These are phyloP conservation scores for Cutaneotrichosporon cutaneum DNA, from an alignment of 1,284 basidiomycete genomes.

Conservation along the genomic window DNA sequence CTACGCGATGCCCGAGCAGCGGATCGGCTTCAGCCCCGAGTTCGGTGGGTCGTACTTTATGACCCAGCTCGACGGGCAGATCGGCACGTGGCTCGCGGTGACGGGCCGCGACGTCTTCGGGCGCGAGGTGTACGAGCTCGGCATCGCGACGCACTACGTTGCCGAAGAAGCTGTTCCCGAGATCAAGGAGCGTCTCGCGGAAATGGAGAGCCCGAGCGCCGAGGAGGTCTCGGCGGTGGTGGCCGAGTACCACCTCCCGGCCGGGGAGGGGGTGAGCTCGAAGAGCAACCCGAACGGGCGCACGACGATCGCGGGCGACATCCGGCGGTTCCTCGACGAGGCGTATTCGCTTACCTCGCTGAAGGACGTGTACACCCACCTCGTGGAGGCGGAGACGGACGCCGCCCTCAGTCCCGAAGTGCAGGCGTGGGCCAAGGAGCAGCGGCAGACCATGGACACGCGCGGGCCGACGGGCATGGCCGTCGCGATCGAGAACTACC, in stretches of 20 bases:
- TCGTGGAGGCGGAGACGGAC: conserved; percentile 52
- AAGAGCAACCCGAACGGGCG: conserved; percentile 60
- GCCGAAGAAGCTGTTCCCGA: conserved; percentile 69
- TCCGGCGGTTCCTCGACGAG: conserved; percentile 70
- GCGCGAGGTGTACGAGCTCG: conserved; percentile 78
- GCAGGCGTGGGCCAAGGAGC: conserved; percentile 68
- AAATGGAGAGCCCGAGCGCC: conserved; percentile 33
- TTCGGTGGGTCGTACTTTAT: conserved; percentile 90
- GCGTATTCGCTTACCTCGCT: conserved; percentile 65
- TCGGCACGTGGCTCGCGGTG: conserved; percentile 89
- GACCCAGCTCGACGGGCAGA: conserved; percentile 80
- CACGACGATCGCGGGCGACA: conserved; percentile 61
- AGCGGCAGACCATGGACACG: conserved; percentile 61
- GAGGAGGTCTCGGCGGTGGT: conserved; percentile 31
- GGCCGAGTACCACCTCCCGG: conserved; percentile 43
- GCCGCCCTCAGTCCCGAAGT: conserved; percentile 55
- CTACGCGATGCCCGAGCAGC: conserved; percentile 95
- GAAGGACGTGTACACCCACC: conserved; percentile 63
- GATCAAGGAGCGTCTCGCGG: conserved; percentile 55
- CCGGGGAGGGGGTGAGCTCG: conserved; percentile 58
- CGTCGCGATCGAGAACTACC: conserved; percentile 71
- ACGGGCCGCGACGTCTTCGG: conserved; percentile 73
- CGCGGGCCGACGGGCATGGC: conserved; percentile 84
- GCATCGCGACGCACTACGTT: conserved; percentile 87
- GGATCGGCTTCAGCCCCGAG: conserved; percentile 63